Percentiles rank a stretch among this genome's conserved stretches.
These are phyloP conservation scores for Cercospora sojina DNA, from an alignment of 2,329 filamentous ascomycete genomes.

Conservation along the genomic window DNA sequence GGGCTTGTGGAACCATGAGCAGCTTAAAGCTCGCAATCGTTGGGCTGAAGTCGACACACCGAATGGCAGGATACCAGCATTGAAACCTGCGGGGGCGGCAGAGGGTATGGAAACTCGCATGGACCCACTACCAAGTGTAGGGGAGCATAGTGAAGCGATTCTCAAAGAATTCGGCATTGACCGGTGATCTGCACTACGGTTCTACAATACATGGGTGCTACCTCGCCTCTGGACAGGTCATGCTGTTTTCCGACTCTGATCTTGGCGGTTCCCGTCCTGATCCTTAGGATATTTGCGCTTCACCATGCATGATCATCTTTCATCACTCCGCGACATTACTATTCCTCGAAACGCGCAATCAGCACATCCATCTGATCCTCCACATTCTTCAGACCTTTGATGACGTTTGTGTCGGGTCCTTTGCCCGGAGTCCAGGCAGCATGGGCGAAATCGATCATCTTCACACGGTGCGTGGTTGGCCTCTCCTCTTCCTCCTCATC, in stretches of 20 bases:
- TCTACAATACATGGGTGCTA: neutral
- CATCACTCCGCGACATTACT: neutral
- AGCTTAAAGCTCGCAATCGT: conserved; percentile 51
- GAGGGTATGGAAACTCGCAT: conserved; percentile 40
- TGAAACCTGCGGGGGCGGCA: conserved; percentile 52
- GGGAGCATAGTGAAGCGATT: conserved; percentile 53
- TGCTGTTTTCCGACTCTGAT: neutral
- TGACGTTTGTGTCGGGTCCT: conserved; percentile 87
- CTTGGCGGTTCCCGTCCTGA: neutral
- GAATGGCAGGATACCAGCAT: conserved; percentile 48
- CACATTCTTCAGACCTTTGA: conserved; percentile 59
- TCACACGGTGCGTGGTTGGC: conserved; percentile 73
- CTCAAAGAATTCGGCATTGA: conserved; percentile 45
- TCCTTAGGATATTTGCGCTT: neutral
- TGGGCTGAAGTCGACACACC: conserved; percentile 55
- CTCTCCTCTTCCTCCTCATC: conserved; percentile 51
- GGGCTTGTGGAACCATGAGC: conserved; percentile 55
- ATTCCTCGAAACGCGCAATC: conserved; percentile 31
- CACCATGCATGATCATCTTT: neutral
- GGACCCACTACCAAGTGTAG: conserved; percentile 50
- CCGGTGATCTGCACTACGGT: neutral
- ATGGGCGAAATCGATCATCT: conserved; percentile 96
- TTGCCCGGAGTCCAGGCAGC: conserved; percentile 77
- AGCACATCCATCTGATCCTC: conserved; percentile 37
- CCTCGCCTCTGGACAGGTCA: neutral